Evolutionary conservation across 257 asterid species (phyloP).

Genomic region (Penstemon davidsonii): DNA sequence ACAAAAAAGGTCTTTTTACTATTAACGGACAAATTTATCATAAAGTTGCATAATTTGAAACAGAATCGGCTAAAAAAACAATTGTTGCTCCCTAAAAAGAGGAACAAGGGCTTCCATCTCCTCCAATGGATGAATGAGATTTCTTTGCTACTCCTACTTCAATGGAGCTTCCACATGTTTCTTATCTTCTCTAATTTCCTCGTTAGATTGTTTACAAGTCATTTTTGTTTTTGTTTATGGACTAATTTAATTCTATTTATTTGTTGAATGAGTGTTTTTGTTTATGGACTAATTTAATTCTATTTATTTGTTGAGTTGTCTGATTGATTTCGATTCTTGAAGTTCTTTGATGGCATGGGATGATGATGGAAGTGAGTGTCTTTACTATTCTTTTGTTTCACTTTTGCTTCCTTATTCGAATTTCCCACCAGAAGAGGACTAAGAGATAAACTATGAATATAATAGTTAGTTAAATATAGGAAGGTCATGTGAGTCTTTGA

Average conservation of each 20-base stretch:
- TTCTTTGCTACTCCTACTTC: slow-evolving; percentile 64
- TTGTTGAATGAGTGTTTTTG: too few relatives aligned
- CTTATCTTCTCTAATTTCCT: neutral
- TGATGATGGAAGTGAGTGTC: slow-evolving; percentile 95
- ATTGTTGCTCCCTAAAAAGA: slow-evolving; percentile 57
- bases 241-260: slow-evolving; percentile 34
- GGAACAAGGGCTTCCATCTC: slow-evolving; percentile 94
- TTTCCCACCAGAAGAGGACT: slow-evolving; percentile 47
- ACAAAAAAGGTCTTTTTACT: slow-evolving; percentile 2
- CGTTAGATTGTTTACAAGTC: neutral
- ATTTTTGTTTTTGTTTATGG: slow-evolving; percentile 1
- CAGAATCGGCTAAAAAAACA: slow-evolving; percentile 69
- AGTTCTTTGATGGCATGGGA: slow-evolving; percentile 99
- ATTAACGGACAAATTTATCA: slow-evolving; percentile 14
- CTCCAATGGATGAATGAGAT: slow-evolving; percentile 87
- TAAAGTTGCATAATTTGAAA: slow-evolving; percentile 48
- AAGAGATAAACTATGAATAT: slow-evolving; percentile 31
- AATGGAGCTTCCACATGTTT: slow-evolving; percentile 78
- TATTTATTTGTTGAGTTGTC: too few relatives aligned
- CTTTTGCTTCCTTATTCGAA: slow-evolving; percentile 49
- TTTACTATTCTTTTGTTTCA: slow-evolving; percentile 32
- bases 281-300: too few relatives aligned
- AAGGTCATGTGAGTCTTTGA: too few relatives aligned
- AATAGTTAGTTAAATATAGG: too few relatives aligned
- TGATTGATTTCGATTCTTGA: slow-evolving; percentile 12